A percentile compares a stretch with the other conserved stretches of the same genome.
phyloP scores from a whole-genome alignment of 768 basidiomycete genomes.

The Jaapia argillacea region DNA sequence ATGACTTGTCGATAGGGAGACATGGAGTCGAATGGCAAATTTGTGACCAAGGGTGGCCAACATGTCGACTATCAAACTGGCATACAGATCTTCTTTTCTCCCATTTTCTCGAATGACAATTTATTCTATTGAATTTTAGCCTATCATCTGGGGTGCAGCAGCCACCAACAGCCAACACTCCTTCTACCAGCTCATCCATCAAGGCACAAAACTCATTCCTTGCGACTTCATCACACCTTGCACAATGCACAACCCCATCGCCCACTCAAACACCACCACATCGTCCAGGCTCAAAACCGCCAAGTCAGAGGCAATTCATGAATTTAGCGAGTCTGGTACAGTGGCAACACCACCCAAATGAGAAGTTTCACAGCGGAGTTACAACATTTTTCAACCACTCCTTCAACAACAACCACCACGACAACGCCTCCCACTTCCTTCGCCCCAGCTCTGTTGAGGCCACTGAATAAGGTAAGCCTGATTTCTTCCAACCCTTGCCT shows the following conservation, averaged over 20 bases:
- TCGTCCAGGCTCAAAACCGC: too few relatives aligned
- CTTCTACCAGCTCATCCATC: conserved; percentile 96
- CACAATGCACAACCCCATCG: conserved; percentile 84
- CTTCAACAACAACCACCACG: conserved; percentile 96
- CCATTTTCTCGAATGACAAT: conserved; percentile 1
- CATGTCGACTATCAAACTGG: conserved; percentile 96
- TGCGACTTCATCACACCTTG: conserved; percentile 89
- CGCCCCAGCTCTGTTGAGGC: conserved; percentile 84
- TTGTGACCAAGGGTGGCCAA: conserved; percentile 86
- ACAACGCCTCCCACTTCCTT: conserved; percentile 87
- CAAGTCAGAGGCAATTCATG: too few relatives aligned
- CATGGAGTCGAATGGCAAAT: conserved; percentile 99
- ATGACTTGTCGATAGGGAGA: conserved; percentile 50
- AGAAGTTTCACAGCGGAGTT: too few relatives aligned
- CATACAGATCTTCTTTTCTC: conserved; percentile 32
- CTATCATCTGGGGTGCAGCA: conserved; percentile 98
- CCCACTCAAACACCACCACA: conserved; percentile 90
- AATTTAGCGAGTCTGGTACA: too few relatives aligned
- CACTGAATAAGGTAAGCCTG: too few relatives aligned
- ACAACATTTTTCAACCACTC: conserved; percentile 95
- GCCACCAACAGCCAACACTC: conserved; percentile 99
- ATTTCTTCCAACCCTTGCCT: too few relatives aligned
- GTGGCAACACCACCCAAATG: too few relatives aligned
- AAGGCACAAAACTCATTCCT: conserved; percentile 88
- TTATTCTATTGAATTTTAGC: conserved; percentile 30